Evolutionary conservation across 768 basidiomycete species (phyloP).

Genomic region (Pisolithus sp.): DNA sequence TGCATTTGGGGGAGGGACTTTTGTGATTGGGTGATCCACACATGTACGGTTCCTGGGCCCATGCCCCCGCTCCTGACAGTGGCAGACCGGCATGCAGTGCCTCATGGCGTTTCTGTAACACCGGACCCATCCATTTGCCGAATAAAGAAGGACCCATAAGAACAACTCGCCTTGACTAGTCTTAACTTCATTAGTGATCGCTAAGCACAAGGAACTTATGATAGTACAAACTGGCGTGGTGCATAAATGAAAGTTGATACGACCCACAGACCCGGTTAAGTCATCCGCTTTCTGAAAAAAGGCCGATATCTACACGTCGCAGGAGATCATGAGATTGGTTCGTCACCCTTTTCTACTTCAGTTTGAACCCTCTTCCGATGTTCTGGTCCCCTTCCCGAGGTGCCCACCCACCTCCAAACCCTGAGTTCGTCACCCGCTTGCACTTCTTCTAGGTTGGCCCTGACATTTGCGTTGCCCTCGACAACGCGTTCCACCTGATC

Average conservation of each 20-base stretch:
- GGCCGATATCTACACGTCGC: constrained; percentile 8
- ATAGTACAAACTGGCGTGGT: background rate
- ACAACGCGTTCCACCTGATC: constrained; percentile 77
- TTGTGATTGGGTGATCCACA: constrained; percentile 20
- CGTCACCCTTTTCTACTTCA: constrained; percentile 23
- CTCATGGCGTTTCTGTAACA: constrained; percentile 20
- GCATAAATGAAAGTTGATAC: too few relatives aligned
- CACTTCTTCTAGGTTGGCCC: constrained; percentile 77
- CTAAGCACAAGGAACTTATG: background rate
- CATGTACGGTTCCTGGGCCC: constrained; percentile 23
- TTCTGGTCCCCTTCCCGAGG: constrained; percentile 28
- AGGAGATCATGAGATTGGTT: constrained; percentile 17
- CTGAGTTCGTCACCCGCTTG: constrained; percentile 81
- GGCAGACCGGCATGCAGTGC: constrained; percentile 21
- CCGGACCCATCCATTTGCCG: constrained; percentile 28
- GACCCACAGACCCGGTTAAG: background rate
- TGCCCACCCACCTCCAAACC: constrained; percentile 91
- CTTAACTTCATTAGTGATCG: constrained; percentile 16
- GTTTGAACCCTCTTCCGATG: constrained; percentile 28
- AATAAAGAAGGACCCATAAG: constrained; percentile 14
- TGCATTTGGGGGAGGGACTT: constrained; percentile 7
- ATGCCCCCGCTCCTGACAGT: constrained; percentile 14
- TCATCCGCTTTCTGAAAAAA: background rate
- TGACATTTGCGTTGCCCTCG: constrained; percentile 87
- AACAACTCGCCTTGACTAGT: constrained; percentile 3